Conservation (phyloP, 345 rosid species). For the Erodium maritimum region DNA sequence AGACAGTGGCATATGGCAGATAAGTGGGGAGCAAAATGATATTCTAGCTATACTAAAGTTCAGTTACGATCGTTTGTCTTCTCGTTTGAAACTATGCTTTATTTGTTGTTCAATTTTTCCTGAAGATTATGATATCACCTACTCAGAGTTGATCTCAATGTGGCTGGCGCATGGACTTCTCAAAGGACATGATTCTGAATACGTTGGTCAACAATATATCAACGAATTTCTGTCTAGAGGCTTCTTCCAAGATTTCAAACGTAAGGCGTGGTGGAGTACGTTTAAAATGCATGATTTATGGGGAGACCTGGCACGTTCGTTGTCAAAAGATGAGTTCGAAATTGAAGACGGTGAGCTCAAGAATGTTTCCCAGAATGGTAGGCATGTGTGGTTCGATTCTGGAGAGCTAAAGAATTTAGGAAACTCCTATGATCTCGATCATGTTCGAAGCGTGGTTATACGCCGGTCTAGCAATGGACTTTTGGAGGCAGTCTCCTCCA, state of each 20-base stretch:
- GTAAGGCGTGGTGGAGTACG: too few species aligned
- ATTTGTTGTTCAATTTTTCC: neutral
- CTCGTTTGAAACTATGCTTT: neutral
- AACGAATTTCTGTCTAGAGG: neutral
- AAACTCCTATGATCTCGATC: too few species aligned
- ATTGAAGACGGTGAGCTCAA: too few species aligned
- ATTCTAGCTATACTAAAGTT: neutral
- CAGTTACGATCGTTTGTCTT: neutral
- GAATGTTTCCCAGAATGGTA: too few species aligned
- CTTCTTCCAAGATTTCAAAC: neutral
- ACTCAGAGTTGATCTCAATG: neutral
- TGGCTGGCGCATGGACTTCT: neutral
- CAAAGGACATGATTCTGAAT: neutral
- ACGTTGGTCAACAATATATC: neutral
- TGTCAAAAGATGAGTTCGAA: too few species aligned
- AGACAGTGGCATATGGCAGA: constrained; percentile 11
- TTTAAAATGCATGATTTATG: too few species aligned
- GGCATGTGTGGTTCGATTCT: too few species aligned
- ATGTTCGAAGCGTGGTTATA: too few species aligned
- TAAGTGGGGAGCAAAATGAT: neutral
- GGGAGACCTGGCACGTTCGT: too few species aligned
- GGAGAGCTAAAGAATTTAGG: too few species aligned
- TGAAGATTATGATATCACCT: neutral
- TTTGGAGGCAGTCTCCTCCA: too few species aligned
- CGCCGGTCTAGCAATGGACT: too few species aligned